A percentile compares a stretch with the other conserved stretches of the same genome.
These are phyloP conservation scores for Heteromeles arbutifolia DNA, from an alignment of 306 rosid species.

Conservation along the genomic window DNA sequence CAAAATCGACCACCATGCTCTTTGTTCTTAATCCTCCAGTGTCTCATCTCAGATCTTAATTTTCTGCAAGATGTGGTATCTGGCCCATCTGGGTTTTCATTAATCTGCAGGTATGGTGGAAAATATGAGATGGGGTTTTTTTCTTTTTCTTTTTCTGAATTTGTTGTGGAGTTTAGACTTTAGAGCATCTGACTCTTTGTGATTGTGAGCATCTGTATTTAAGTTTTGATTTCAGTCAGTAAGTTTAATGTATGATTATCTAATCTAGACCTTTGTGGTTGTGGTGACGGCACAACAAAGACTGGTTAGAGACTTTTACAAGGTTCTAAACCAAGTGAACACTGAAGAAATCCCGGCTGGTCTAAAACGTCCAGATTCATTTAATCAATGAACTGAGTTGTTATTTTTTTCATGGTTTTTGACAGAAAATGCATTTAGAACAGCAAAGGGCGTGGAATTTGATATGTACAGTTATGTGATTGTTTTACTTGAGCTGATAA, in stretches of 20 bases:
- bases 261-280: constrained; percentile 24
- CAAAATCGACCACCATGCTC: too few relatives aligned
- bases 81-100: too few relatives aligned
- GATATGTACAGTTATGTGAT: constrained; percentile 74
- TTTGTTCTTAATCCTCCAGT: too few relatives aligned
- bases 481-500: constrained; percentile 65
- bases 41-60: too few relatives aligned
- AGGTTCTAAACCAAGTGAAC: constrained; percentile 80
- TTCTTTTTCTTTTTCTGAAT: too few relatives aligned
- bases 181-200: too few relatives aligned
- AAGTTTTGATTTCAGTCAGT: neutral
- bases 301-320: constrained; percentile 79
- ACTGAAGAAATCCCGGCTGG: constrained; percentile 73
- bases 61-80: too few relatives aligned
- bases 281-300: constrained; percentile 52
- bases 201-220: neutral
- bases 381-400: constrained; percentile 28
- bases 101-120: too few relatives aligned
- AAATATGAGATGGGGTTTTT: too few relatives aligned
- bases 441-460: constrained; percentile 37
- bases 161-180: too few relatives aligned
- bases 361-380: constrained; percentile 74
- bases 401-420: neutral
- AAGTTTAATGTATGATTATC: constrained; percentile 8
- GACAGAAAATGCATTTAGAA: constrained; percentile 60